Base-by-base conservation (phyloP, 108 stramenopile species). In the Ochromonas danica region DNA sequence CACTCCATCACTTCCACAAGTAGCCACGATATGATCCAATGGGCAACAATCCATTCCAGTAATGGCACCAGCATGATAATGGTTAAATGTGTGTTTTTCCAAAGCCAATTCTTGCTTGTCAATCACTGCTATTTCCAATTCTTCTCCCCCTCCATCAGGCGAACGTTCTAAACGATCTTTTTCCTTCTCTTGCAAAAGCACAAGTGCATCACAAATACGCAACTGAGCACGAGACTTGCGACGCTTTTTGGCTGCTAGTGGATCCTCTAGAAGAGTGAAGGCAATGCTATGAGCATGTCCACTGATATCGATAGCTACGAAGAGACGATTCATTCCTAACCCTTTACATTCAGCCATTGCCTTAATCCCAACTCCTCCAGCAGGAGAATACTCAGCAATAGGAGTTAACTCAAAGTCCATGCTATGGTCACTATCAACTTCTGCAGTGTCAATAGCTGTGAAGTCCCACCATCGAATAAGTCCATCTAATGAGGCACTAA, bases 1-100 rank as follows among this genome's bases (percentile, higher is more conserved):
- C 0, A 65, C 71, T 57, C 88, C 85, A 79, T 90, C 90, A 0
- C 27, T 42, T 10, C 86, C 89, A 22, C 57, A 86, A 0, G 90
- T 88, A 33, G 78, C 89, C 22, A 74, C 83, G 2, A 85, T 61
- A 27, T 86, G 79, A 39, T 80, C 86, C 1, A 78, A 28, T 22
- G 87, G 82, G 40, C 80, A 86, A 22, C 41, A 40, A 60, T 78
- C 85, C 42, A 89, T 31, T 0, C 81, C 87, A 33, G 61, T 42
- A 22, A 90, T 81, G 61, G 79, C 65, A 0, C 87, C 87, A 3
- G 80, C 60, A 75, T 89, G 89, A 40, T 83, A 82, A 0, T 6
- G 3, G 35, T 25, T 36, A 67, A 67, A 31, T 33, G 25, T 25
- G 6, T 33, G 27, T 36, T 28, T 22, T 67, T 67, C 63, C 3